Percentiles rank a stretch among this genome's conserved stretches.
Evolutionary conservation across 192 early-diverging fungal species (phyloP).

Genomic region (Entomortierella parvispora): DNA sequence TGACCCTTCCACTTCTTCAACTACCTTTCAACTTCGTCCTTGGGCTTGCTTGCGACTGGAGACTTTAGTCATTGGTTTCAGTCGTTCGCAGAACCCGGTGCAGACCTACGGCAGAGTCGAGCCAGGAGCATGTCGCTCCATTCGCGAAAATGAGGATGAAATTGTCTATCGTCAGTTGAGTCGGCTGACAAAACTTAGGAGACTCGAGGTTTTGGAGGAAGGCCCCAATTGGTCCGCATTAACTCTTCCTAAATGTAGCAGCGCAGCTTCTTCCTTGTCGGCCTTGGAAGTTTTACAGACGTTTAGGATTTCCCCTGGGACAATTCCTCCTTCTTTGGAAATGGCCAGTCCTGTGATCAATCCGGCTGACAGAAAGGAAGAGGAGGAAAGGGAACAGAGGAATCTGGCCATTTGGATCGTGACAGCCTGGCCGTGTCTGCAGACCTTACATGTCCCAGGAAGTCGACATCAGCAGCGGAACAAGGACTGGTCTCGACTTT

Average conservation of each 20-base stretch:
- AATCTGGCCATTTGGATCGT: slow-evolving; percentile 5
- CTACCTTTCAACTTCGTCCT: slow-evolving; percentile 1
- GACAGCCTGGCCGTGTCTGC: slow-evolving; percentile 5
- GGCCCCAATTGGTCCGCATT: not conserved
- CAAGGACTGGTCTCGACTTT: not conserved
- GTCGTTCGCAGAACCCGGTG: no score
- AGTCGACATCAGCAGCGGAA: not conserved
- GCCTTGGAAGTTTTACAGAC: slow-evolving; percentile 1
- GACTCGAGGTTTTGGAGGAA: not conserved
- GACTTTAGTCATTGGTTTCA: slow-evolving; percentile 5
- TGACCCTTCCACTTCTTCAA: no score
- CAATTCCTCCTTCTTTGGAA: no score
- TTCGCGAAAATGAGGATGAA: not conserved
- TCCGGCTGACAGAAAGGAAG: no score
- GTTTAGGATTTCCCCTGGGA: not conserved
- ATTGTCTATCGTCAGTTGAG: slow-evolving; percentile 13
- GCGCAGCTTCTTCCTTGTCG: no score
- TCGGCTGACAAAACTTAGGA: not conserved
- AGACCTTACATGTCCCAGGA: slow-evolving; percentile 3
- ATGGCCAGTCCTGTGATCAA: no score
- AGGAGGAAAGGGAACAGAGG: not conserved
- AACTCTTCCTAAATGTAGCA: no score
- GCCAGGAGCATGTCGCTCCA: not conserved
- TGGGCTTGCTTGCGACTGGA: slow-evolving; percentile 11
- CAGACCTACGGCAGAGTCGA: not conserved